These are phyloP conservation scores for Tylopilus sp. DNA, from an alignment of 768 basidiomycete genomes.

Conservation along the genomic window DNA sequence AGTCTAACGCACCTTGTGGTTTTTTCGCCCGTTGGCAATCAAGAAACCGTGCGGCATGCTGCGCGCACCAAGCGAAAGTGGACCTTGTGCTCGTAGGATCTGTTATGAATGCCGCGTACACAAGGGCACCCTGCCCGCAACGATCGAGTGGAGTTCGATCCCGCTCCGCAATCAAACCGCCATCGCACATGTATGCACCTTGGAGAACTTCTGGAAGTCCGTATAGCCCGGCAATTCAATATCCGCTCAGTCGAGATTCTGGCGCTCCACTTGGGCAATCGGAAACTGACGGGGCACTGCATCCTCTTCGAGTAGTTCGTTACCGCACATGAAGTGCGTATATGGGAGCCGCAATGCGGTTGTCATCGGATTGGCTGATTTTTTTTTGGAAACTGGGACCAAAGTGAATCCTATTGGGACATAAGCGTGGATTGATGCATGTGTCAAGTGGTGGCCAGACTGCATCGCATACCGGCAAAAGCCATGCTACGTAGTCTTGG, in stretches of 20 bases:
- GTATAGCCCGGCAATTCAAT: conserved; percentile 28
- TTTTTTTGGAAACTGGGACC: not conserved
- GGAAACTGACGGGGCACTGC: conserved; percentile 9
- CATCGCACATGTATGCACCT: conserved; percentile 17
- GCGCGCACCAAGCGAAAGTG: conserved; percentile 17
- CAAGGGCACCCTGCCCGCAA: conserved; percentile 11
- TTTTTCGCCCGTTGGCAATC: conserved; percentile 3
- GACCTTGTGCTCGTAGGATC: conserved; percentile 9
- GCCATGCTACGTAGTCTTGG: conserved; percentile 4
- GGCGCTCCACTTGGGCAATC: conserved; percentile 19
- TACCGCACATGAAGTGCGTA: conserved; percentile 6
- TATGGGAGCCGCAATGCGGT: conserved; percentile 5
- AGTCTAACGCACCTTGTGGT: conserved; percentile 13
- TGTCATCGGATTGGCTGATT: conserved; percentile 2
- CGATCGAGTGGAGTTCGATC: conserved; percentile 21
- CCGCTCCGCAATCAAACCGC: conserved; percentile 13
- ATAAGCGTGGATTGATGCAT: conserved; percentile 13
- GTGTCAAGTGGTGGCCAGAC: conserved; percentile 16
- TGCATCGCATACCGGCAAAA: conserved; percentile 6
- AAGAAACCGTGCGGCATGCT: conserved; percentile 14
- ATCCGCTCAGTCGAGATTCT: conserved; percentile 33
- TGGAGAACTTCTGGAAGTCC: conserved; percentile 25
- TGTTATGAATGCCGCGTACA: conserved; percentile 20
- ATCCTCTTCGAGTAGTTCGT: conserved; percentile 18
- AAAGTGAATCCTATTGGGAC: conserved; percentile 7